Base-by-base conservation (phyloP, 2,329 filamentous ascomycete species). In the Xylariaceae sp. region DNA sequence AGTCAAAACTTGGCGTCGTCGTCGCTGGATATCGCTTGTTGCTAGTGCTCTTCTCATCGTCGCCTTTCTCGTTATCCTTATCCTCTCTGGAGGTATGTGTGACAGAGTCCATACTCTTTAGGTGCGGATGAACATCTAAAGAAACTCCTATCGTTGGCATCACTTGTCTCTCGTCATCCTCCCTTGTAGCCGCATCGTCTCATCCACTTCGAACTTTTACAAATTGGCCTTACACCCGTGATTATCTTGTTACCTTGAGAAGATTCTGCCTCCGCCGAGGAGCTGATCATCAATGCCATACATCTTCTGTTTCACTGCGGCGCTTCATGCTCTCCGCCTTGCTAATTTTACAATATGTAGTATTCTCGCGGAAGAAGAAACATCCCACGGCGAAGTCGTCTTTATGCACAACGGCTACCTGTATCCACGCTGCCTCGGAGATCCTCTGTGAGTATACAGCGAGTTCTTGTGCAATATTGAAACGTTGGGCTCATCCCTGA, bases 361-460 rank as follows among this genome's bases (percentile, higher is more conserved):
- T 63, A 7, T 49, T 63, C 11, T 54, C 59, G 31, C 58, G 54
- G 33, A 41, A 54, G 17, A 42, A 53, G 42, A 51, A 43, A 55
- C 54, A 55, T 28, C 58, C 60, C 22, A 47, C 53, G 1, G 65
- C 63, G 62, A 55, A 56, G 53, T 47, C 65, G 2, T 63, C 63
- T 1, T 52, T 80, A 19, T 87, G 84, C 63, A 64, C 78, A 44
- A 80, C 82, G 10, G 77, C 82, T 40, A 78, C 80, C 54, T 88
- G 84, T 64, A 73, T 87, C 12, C 80, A 86, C 60, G 83, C 83
- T 12, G 78, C 83, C 5, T 83, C 82, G 12, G 77, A 81, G 56
- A 77, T 87, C 38, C 73, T 86, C 9, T 79, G 65, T 67, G 51
- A 60, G 65, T 63, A 22, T 41, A 28, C 22, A 28, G 22, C 33